phyloP scores from a whole-genome alignment of 2,329 filamentous ascomycete species.

The Phialocephala subalpina region DNA sequence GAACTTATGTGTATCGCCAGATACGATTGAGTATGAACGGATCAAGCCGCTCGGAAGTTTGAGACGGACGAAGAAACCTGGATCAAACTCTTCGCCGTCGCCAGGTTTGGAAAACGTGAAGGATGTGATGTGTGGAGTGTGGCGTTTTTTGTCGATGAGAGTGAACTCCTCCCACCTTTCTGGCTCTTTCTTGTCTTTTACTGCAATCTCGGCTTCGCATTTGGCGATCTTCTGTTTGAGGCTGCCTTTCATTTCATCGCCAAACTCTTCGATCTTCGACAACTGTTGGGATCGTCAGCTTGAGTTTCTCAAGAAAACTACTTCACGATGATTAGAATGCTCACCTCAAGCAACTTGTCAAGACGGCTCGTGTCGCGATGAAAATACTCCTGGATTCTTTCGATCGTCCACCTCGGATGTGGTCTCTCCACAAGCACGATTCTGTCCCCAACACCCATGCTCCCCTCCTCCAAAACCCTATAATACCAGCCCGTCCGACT shows the following conservation, averaged over 20 bases:
- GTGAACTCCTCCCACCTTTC: conserved; percentile 47
- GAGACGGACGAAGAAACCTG: conserved; percentile 63
- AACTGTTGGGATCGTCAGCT: conserved; percentile 44
- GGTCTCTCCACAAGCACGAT: conserved; percentile 62
- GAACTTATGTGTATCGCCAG: conserved; percentile 57
- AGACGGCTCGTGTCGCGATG: conserved; percentile 59
- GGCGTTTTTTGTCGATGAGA: conserved; percentile 56
- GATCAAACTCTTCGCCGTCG: conserved; percentile 47
- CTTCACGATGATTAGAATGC: background rate
- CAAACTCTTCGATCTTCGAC: conserved; percentile 41
- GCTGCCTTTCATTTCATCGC: conserved; percentile 55
- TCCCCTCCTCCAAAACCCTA: conserved; percentile 63
- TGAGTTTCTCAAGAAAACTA: background rate
- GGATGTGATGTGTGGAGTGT: conserved; percentile 60
- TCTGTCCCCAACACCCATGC: conserved; percentile 62
- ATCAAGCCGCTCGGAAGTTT: conserved; percentile 63
- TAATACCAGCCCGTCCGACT: conserved; percentile 74
- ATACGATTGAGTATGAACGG: conserved; percentile 67
- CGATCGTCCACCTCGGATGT: conserved; percentile 68
- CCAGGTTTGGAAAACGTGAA: conserved; percentile 58
- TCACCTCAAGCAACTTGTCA: conserved; percentile 56
- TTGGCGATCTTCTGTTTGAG: conserved; percentile 62
- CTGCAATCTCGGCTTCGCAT: conserved; percentile 41
- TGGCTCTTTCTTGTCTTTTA: conserved; percentile 39
- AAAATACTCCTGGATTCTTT: conserved; percentile 68